Conservation (phyloP, 2,329 filamentous ascomycete species). For the Colletotrichum incanum region DNA sequence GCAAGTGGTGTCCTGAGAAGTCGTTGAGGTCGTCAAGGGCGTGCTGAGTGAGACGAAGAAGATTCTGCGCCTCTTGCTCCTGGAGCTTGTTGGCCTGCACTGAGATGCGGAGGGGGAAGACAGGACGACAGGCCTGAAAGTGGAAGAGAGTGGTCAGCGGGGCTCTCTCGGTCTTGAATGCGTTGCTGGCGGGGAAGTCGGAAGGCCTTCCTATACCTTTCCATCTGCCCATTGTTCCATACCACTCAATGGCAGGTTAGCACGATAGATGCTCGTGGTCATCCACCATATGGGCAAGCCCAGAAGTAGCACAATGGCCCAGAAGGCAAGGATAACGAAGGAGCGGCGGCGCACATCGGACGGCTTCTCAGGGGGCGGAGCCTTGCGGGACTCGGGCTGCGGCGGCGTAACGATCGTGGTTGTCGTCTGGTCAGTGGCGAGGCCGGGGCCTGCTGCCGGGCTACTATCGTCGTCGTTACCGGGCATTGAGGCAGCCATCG, state of each 20-base stretch:
- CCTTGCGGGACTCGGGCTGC: slow-evolving; percentile 52
- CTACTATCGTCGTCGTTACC: slow-evolving; percentile 23
- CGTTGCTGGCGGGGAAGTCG: background rate
- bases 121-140: slow-evolving; percentile 83
- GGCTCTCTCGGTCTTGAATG: background rate
- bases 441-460: slow-evolving; percentile 7
- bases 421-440: slow-evolving; percentile 2
- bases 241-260: slow-evolving; percentile 83
- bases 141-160: slow-evolving; percentile 3
- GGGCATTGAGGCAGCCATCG: slow-evolving; percentile 34
- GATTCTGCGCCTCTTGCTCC: slow-evolving; percentile 77
- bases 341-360: slow-evolving; percentile 79
- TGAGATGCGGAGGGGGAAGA: slow-evolving; percentile 88
- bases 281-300: slow-evolving; percentile 96
- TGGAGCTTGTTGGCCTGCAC: slow-evolving; percentile 79
- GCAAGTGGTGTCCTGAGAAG: slow-evolving; percentile 87
- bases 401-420: slow-evolving; percentile 13
- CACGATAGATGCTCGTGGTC: slow-evolving; percentile 93
- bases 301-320: slow-evolving; percentile 86
- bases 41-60: slow-evolving; percentile 87
- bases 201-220: slow-evolving; percentile 71
- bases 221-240: slow-evolving; percentile 96
- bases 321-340: slow-evolving; percentile 88
- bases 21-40: slow-evolving; percentile 90
- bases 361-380: slow-evolving; percentile 84